Percentiles rank a stretch among this genome's conserved stretches.
phyloP scores from a whole-genome alignment of 2,329 filamentous ascomycete genomes.

The Talaromyces marneffei region DNA sequence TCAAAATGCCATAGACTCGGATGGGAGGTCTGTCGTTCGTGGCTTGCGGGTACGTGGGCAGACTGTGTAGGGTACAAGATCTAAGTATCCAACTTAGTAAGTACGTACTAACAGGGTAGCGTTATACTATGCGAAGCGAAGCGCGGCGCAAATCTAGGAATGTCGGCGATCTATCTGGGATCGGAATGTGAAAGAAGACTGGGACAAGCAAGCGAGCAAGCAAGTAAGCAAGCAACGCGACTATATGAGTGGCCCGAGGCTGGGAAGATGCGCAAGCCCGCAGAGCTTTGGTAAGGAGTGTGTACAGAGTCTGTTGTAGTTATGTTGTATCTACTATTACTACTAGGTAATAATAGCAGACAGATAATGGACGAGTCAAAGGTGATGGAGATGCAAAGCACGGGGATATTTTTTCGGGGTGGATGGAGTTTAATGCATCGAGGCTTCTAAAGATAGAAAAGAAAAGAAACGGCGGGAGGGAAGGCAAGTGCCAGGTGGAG shows the following conservation, averaged over 20 bases:
- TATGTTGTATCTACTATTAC: background rate
- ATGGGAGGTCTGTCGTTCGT: background rate
- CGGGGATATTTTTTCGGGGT: slow-evolving; percentile 8
- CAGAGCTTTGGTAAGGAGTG: slow-evolving; percentile 6
- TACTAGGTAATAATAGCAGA: background rate
- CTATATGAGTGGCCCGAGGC: slow-evolving; percentile 4
- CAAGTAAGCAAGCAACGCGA: slow-evolving; percentile 3
- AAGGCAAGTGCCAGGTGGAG: slow-evolving; percentile 8
- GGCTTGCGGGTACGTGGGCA: background rate
- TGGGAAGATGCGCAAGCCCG: slow-evolving; percentile 4
- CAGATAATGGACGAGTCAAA: slow-evolving; percentile 4
- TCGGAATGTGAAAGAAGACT: background rate
- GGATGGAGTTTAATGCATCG: slow-evolving; percentile 15
- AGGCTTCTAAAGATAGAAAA: slow-evolving; percentile 32
- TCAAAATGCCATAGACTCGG: background rate
- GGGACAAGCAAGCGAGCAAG: slow-evolving; percentile 6
- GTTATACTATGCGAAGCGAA: background rate
- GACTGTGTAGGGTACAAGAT: background rate
- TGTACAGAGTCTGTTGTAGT: too few relatives aligned
- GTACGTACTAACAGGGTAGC: background rate
- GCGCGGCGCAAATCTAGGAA: slow-evolving; percentile 5
- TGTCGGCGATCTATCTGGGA: slow-evolving; percentile 4
- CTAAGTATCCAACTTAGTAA: background rate
- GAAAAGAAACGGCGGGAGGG: slow-evolving; percentile 12
- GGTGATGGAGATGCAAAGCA: slow-evolving; percentile 17